Base-by-base conservation (phyloP, 140 eudicot species). In the Flaveria floridana region DNA sequence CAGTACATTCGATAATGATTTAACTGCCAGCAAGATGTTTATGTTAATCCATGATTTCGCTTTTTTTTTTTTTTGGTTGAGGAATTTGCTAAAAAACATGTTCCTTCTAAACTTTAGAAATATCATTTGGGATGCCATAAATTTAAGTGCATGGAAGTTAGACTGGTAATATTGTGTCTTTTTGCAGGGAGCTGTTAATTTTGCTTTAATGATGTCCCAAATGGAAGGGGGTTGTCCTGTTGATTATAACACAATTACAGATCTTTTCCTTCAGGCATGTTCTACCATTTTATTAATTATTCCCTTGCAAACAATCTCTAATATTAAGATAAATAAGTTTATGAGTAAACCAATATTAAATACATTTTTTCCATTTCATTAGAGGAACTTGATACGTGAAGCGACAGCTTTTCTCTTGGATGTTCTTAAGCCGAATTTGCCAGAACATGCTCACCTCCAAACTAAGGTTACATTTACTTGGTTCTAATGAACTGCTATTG, bases 221-320 rank as follows among this genome's bases (percentile, higher is more conserved):
- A 95, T 95, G 99, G 99, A 95, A 83, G 99, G 99, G 70, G 99
- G 99, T 19, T 95, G 99, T 72, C 99, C 97, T 19, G 85, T 95
- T 78, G 99, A 95, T 81, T 95, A 95, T 84, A 95, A 95, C 78
- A 95, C 99, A 65, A 89, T 95, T 53, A 95, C 99, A 20, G 99
- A 95, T 82, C 97, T 95, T 82, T 95, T 95, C 74, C 95, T 91
- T 68, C 97, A 95, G 97, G 99, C 11, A 62, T 28, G 44, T 73
- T 63, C 52, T 39, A 74, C 68, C 82, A 95, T 64, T 13, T 64
- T n/a, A 0, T 12, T 14, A 30, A 63, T 5, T 12, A 21, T 37
- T 53, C n/a, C 37, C 28, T 51, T 18, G 6, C 20, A 41, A 15
- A 21, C 13, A 51, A 10, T 37, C 10, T 56, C 41, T 28, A 41